Conservation (phyloP, 129 eudicot genomes). For the Pseudognaphalium luteoalbum region DNA sequence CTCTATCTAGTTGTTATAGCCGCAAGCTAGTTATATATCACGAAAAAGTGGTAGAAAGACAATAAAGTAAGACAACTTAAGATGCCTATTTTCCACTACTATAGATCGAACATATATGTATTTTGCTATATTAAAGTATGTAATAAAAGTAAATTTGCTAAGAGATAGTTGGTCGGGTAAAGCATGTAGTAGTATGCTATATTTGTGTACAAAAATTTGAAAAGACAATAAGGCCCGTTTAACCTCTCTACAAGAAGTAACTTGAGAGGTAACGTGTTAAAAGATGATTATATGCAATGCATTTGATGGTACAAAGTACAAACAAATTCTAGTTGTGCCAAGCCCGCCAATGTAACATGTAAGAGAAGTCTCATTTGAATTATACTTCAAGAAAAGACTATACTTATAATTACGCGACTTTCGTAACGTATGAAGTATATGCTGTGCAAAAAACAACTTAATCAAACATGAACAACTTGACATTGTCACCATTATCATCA, state of each 20-base stretch:
- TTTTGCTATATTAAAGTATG: constrained; percentile 8
- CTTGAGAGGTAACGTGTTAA: background rate
- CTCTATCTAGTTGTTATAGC: constrained; percentile 6
- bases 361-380: background rate
- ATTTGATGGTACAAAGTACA: background rate
- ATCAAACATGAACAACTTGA: no score
- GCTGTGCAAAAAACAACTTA: background rate
- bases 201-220: constrained; percentile 10
- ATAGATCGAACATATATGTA: constrained; percentile 6
- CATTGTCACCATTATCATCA: no score
- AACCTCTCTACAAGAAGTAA: background rate
- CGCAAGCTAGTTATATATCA: constrained; percentile 21
- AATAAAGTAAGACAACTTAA: constrained; percentile 10
- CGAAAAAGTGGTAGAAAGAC: constrained; percentile 26
- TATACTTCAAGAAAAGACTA: background rate
- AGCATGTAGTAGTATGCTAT: background rate
- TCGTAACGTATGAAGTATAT: background rate
- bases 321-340: background rate
- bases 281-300: constrained; percentile 15
- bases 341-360: background rate
- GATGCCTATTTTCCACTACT: constrained; percentile 25
- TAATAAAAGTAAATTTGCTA: no score
- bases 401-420: background rate
- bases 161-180: background rate
- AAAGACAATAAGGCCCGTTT: background rate